Conservation (phyloP, 2,329 filamentous ascomycete genomes). For the Colletotrichum tabaci region DNA sequence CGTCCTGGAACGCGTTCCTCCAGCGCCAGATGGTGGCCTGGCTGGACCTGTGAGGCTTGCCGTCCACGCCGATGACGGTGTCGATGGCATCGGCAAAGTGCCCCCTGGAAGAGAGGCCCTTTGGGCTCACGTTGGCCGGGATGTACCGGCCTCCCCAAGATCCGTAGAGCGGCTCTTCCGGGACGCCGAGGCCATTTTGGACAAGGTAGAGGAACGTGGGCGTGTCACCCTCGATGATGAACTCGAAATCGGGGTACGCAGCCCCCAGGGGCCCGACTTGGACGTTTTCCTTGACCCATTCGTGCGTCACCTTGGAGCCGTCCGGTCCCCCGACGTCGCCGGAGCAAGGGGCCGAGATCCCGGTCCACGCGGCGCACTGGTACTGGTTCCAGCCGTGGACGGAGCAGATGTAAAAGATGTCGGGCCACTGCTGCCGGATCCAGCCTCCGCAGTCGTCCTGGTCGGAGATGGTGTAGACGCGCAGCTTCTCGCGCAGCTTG, state of each 20-base stretch:
- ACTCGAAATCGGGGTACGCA: constrained; percentile 62
- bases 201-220: constrained; percentile 65
- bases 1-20: constrained; percentile 57
- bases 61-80: constrained; percentile 48
- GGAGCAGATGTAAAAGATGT: constrained; percentile 69
- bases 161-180: constrained; percentile 63
- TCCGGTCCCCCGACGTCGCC: constrained; percentile 64
- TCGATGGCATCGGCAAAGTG: constrained; percentile 52
- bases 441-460: constrained; percentile 71
- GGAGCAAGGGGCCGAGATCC: constrained; percentile 61
- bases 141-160: constrained; percentile 66
- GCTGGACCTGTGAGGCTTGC: constrained; percentile 47
- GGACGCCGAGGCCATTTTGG: constrained; percentile 62
- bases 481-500: constrained; percentile 57
- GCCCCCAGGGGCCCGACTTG: constrained; percentile 62
- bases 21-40: constrained; percentile 60
- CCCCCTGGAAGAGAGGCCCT: constrained; percentile 22
- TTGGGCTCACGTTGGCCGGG: constrained; percentile 49
- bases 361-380: constrained; percentile 67
- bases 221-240: constrained; percentile 68
- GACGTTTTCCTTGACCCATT: constrained; percentile 68
- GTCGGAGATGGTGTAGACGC: constrained; percentile 71
- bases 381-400: constrained; percentile 72
- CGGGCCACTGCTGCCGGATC: constrained; percentile 68
- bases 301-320: constrained; percentile 60